Evolutionary conservation across 2,329 filamentous ascomycete species (phyloP), one percentile per base, ranked within the genome.

Genomic region (Orbilia quercus): DNA sequence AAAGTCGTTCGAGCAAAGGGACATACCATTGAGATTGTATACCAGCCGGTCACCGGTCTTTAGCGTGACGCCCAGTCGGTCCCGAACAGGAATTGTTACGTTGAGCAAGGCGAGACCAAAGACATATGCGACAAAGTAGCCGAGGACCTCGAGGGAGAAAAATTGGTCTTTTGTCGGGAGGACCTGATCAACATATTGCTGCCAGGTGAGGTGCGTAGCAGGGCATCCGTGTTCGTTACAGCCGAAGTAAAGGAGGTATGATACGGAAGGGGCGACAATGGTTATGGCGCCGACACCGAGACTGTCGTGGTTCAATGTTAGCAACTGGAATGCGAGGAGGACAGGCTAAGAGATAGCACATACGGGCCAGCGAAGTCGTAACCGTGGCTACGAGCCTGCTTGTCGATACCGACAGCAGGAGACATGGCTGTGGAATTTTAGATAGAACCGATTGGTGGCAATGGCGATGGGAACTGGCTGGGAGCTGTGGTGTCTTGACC

Each of bases 161-260:
- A 91, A 87, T 79, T 97, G n/a, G 59, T 76, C 72, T 66, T 75
- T 59, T 50, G 44, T 50, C 51, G 71, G 60, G 48, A 77, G 97
- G 82, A 77, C 87, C 86, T 18, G 89, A 86, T 51, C 92, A 82
- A 44, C 88, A 88, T 71, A 96, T 82, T 7, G 86, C 65, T 85
- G 88, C 31, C 91, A 92, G 76, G 85, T 84, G 38, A 96, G 85
- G 7, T 94, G 84, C 2, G 93, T 92, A 1, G 91, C 89, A 50
- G 94, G 95, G 79, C 95, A 98, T 69, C 95, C 94, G 75, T 96
- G 84, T 80, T 98, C 93, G 82, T 97, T 98, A 85, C 94, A 97
- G 78, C 90, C 84, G 79, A 97, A 96, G 50, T 89, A 85, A 79
- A 94, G 89, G 77, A 88, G 80, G 82, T 95, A 96, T 77, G 92